A percentile compares a stretch with the other conserved stretches of the same genome.
Conservation (phyloP, 805 yeast species). For the Lachancea mirantina region DNA sequence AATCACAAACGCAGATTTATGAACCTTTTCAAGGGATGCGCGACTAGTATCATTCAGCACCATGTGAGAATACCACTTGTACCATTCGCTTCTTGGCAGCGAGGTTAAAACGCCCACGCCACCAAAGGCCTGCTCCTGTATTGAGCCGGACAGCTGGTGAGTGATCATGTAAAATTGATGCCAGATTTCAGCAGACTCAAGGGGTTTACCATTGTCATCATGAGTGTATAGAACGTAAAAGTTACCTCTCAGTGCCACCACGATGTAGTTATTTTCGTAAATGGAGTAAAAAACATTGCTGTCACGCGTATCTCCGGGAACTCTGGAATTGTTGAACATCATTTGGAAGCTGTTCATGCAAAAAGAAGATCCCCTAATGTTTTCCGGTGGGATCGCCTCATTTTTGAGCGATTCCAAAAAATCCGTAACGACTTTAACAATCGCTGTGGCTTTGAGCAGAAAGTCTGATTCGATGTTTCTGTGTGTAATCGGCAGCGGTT, state of each 20-base stretch:
- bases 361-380: constrained; percentile 67
- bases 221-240: constrained; percentile 73
- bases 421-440: constrained; percentile 58
- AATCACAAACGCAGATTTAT: constrained; percentile 70
- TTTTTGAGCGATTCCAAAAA: constrained; percentile 61
- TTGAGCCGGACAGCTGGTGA: constrained; percentile 30
- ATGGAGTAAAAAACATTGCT: constrained; percentile 45
- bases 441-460: constrained; percentile 65
- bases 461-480: constrained; percentile 52
- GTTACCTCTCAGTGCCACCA: constrained; percentile 68
- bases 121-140: constrained; percentile 18
- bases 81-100: constrained; percentile 80
- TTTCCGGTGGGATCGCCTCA: constrained; percentile 75
- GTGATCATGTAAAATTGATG: constrained; percentile 53
- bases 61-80: constrained; percentile 50
- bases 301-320: constrained; percentile 65
- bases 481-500: constrained; percentile 42
- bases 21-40: constrained; percentile 57
- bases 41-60: constrained; percentile 53
- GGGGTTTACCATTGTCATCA: constrained; percentile 35
- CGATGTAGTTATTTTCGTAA: constrained; percentile 53
- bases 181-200: constrained; percentile 44
- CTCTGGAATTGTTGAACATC: constrained; percentile 85
- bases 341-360: constrained; percentile 90
- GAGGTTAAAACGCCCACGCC: constrained; percentile 78